Base-by-base conservation (phyloP, 371 early-diverging fungal genomes). In the Apophysomyces variabilis region DNA sequence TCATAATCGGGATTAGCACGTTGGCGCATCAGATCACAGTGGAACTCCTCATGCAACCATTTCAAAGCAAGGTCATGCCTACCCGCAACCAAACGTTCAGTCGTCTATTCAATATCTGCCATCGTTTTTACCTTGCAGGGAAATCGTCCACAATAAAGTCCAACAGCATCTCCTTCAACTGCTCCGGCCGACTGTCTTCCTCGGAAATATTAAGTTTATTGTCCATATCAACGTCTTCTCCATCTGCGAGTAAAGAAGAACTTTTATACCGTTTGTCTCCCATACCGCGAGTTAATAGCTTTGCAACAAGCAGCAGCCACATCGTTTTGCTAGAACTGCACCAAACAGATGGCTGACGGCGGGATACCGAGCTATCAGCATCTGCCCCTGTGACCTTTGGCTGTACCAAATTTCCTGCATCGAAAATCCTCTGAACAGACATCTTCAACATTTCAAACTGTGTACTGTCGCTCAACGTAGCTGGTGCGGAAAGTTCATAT, bases 21-120 rank as follows among this genome's bases (percentile, higher is more conserved):
- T 18, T 60, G 54, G 26, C 56, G 21, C n/a, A 62, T 54, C 26
- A 62, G 62, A 43, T 82, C 83, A 38, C 45, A 45, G 14, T 66
- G 54, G 50, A 69, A 74, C 54, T 80, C 84, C 64, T 77, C 78
- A 62, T 79, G 62, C 37, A 83, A 61, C 84, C 84, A 83, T 46
- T 71, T 73, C 8, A 78, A 45, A 12, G 79, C 84, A 26, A 83
- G 68, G 38, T 80, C 84, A 35, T 69, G 50, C 59, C 83, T 82
- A 47, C 36, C 57, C 26, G 6, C 1, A 16, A 4, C 16, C 13
- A 50, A 11, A 21, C 7, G 54, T 18, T 21, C 46, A 14, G 9
- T 9, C 5, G 4, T 18, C 5, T 18, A 26, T 5, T 5, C 21
- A 5, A 59, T 57, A 56, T 21, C 36, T 43, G 32, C 32, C 3